Evolutionary conservation across 441 rosid genomes (phyloP).

Genomic region (Omphalea diandra): DNA sequence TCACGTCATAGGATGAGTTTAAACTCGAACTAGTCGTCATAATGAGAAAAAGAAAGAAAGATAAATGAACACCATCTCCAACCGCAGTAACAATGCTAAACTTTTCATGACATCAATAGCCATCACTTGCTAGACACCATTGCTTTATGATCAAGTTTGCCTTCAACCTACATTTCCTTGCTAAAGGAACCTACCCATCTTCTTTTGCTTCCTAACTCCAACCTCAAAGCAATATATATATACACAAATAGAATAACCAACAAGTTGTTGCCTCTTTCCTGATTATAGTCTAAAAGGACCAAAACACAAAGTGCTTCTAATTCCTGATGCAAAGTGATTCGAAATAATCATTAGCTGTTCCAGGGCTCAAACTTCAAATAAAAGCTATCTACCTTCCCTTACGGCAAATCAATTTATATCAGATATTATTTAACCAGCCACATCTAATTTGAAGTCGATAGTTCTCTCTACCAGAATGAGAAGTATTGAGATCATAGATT

Average conservation of each 20-base stretch:
- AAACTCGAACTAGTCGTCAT: neutral
- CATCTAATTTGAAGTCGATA: neutral
- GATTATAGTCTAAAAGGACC: neutral
- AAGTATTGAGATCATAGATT: neutral
- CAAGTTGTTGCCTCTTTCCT: neutral
- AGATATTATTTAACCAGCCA: constrained; percentile 10
- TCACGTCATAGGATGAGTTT: neutral
- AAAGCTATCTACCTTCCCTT: neutral
- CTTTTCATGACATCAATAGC: constrained; percentile 20
- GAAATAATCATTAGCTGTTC: neutral
- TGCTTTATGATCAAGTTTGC: constrained; percentile 33
- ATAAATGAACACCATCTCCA: neutral
- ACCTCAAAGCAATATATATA: neutral
- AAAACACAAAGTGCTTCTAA: neutral
- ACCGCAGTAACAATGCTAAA: neutral
- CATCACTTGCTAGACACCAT: constrained; percentile 27
- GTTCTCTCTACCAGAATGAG: neutral
- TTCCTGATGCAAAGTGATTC: neutral
- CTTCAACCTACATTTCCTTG: constrained; percentile 8
- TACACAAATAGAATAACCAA: neutral
- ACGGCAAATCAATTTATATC: neutral
- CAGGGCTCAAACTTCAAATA: neutral
- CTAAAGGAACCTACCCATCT: constrained; percentile 13
- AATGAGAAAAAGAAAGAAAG: neutral
- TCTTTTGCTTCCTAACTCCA: constrained; percentile 15